These are phyloP conservation scores for Botrytis tulipae DNA, from an alignment of 2,329 filamentous ascomycete genomes.

Conservation along the genomic window DNA sequence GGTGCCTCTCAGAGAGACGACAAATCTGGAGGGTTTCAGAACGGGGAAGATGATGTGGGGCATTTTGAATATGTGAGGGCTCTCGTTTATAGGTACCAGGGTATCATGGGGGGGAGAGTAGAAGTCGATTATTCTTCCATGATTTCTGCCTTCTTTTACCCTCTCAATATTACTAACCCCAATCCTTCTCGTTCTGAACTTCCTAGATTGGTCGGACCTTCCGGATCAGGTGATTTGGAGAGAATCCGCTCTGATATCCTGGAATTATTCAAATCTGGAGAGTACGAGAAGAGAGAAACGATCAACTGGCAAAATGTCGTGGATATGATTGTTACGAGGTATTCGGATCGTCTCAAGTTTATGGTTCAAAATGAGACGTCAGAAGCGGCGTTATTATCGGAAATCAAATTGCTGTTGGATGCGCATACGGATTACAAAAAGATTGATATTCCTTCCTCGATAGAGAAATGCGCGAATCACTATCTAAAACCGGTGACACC, in stretches of 20 bases:
- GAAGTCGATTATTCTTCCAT: conserved; percentile 36
- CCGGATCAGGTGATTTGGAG: conserved; percentile 32
- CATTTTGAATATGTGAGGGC: conserved; percentile 42
- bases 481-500: conserved; percentile 41
- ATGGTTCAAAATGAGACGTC: conserved; percentile 22
- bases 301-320: conserved; percentile 61
- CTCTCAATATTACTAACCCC: conserved; percentile 35
- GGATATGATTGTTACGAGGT: conserved; percentile 65
- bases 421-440: conserved; percentile 46
- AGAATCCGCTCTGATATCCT: conserved; percentile 46
- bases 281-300: conserved; percentile 22
- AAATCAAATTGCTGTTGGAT: conserved; percentile 43
- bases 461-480: conserved; percentile 48
- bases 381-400: conserved; percentile 39
- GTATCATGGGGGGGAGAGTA: conserved; percentile 42
- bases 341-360: conserved; percentile 51
- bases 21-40: neutral
- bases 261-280: conserved; percentile 40
- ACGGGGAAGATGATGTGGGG: neutral
- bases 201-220: conserved; percentile 28
- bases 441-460: conserved; percentile 42
- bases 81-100: conserved; percentile 44
- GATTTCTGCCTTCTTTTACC: conserved; percentile 36
- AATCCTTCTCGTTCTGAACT: conserved; percentile 25
- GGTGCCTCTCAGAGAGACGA: conserved; percentile 27